Evolutionary conservation across 1,139 yeast genomes (phyloP), one percentile per base, ranked within the genome.

Genomic region (Hanseniaspora uvarum): DNA sequence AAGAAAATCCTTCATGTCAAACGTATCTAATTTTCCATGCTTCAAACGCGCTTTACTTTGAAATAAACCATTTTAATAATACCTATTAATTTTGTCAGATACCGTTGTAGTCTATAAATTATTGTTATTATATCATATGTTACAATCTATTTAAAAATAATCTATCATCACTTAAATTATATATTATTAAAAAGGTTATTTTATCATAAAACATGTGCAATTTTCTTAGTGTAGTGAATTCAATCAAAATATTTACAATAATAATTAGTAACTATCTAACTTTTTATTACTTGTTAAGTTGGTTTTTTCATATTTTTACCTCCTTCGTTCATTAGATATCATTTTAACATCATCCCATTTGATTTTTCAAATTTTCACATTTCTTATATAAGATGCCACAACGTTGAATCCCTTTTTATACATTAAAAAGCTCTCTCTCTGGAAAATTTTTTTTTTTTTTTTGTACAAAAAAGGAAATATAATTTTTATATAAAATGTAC

Each of bases 101-200:
- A 49, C 53, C 53, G 53, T 49, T 49, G 53, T 49, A 49, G 53
- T 49, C 53, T 49, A 49, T 49, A 49, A 49, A 49, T 49, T 49
- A 49, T 49, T 49, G 43, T 23, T 49, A 49, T 49, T 40, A 23
- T 49, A 49, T 49, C 53, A 49, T 49, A 41, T 49, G 53, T 49
- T 34, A 49, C 53, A 49, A 49, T 49, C 53, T 49, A 49, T 49
- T 31, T 34, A 24, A 30, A 37, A 49, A 49, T 49, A 49, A 16
- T 55, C 58, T 4, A 72, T 73, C 14, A 52, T 54, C 34, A 70
- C 59, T n/a, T 58, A 16, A 57, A 30, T 31, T 31, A 5, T 11
- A 14, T 31, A 14, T 31, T 14, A 31, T 31, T 31, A 31, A 18
- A 28, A 28, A 5, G 11, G 12, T 39, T 24, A 12, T 23, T 39